Evolutionary conservation across 2,329 filamentous ascomycete species (phyloP), one percentile per base, ranked within the genome.

Genomic region (Passalora sequoiae): DNA sequence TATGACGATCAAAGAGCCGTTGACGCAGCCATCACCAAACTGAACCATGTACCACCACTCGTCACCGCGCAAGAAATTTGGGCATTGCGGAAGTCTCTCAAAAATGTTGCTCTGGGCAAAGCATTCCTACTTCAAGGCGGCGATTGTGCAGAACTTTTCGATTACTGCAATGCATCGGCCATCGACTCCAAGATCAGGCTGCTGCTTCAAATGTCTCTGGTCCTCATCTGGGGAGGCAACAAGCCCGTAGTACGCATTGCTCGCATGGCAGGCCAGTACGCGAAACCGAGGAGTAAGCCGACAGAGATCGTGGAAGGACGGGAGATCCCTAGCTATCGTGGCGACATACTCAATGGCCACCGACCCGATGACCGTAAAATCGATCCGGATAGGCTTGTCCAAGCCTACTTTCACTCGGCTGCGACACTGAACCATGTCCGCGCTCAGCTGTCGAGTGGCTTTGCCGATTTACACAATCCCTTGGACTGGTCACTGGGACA

Each of bases 101-200:
- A 80, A 46, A 87, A 95, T 69, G 92, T 94, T 4, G 92, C 92
- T 4, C 72, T 85, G 25, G 92, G 92, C 24, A 89, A 91, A 54
- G 87, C 91, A 9, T 97, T 98, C 65, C 75, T 98, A 7, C 79
- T 98, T 3, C 92, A 98, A 70, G 92, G 92, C 47, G 92, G 91
- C 35, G 92, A 98, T 69, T 98, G 92, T 62, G 92, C 92, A 12
- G 92, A 98, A 71, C 77, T 97, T 7, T 98, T 98, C 61, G 88
- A 92, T 66, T 98, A 98, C 73, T 98, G 92, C 68, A 83, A 86
- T 58, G 84, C 89, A 64, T 77, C 78, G 10, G 84, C 86, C 53
- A 96, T 98, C 56, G 89, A 97, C 69, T 84, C 87, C 51, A 98
- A 97, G 74, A 88, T 97, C 67, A 97, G 97, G 70, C 78, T 98